These are phyloP conservation scores for Colletotrichum phormii DNA, from an alignment of 2,329 filamentous ascomycete species.

Conservation along the genomic window DNA sequence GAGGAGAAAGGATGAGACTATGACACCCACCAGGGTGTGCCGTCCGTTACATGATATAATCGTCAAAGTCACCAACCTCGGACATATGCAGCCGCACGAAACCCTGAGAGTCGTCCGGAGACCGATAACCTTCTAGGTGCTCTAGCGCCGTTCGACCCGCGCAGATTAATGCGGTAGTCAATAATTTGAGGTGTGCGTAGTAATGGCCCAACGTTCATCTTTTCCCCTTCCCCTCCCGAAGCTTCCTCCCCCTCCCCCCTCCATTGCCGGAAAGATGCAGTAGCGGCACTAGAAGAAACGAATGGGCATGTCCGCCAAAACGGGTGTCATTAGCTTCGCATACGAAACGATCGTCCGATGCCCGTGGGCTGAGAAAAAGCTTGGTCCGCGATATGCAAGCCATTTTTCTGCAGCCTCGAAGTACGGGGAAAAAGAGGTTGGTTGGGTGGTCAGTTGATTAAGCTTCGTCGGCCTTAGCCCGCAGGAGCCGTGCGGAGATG, in stretches of 20 bases:
- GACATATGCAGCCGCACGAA: background rate
- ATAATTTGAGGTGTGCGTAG: background rate
- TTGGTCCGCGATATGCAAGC: constrained; percentile 2
- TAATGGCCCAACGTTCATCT: background rate
- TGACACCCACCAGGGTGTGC: background rate
- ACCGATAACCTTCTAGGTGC: background rate
- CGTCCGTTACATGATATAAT: background rate
- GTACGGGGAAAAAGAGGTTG: background rate
- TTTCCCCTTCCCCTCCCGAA: background rate
- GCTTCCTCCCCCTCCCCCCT: background rate
- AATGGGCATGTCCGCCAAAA: constrained; percentile 23
- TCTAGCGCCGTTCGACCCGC: background rate
- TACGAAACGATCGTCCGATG: constrained; percentile 36
- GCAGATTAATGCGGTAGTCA: background rate
- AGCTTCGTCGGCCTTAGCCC: background rate
- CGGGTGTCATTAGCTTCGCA: constrained; percentile 25
- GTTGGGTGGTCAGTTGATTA: background rate
- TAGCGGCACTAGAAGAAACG: background rate
- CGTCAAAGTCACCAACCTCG: background rate
- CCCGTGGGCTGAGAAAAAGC: background rate
- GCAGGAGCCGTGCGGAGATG: constrained; percentile 23
- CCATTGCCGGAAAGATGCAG: background rate
- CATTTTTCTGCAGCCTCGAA: background rate
- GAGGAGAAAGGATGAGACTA: background rate
- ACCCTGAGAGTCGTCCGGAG: background rate